Evolutionary conservation across 2,329 filamentous ascomycete species (phyloP).

Genomic region (Verticillium albo-atrum): DNA sequence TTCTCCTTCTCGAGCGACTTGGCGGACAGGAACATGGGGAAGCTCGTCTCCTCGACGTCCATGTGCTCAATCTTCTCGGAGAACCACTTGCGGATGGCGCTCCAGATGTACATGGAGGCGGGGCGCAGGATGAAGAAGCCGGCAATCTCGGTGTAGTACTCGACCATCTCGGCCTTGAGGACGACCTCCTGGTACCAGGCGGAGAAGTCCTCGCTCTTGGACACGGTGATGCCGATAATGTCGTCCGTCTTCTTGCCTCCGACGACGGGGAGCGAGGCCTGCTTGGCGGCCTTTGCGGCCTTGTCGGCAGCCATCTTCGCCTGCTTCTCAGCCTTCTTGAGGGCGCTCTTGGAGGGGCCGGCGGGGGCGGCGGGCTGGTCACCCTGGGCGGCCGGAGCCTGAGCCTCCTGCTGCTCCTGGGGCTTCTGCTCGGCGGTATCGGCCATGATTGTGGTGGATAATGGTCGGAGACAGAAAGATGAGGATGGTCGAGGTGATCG

Average conservation of each 20-base stretch:
- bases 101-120: slow-evolving; percentile 63
- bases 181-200: slow-evolving; percentile 98
- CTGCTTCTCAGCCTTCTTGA: slow-evolving; percentile 64
- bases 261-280: slow-evolving; percentile 45
- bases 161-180: slow-evolving; percentile 93
- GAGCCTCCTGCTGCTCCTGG: background rate
- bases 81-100: slow-evolving; percentile 63
- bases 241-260: slow-evolving; percentile 55
- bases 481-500: background rate
- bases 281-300: slow-evolving; percentile 58
- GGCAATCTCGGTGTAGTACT: slow-evolving; percentile 93
- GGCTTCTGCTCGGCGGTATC: slow-evolving; percentile 3
- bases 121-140: slow-evolving; percentile 92
- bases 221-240: slow-evolving; percentile 83
- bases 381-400: slow-evolving; percentile 18
- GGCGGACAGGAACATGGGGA: slow-evolving; percentile 90
- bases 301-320: slow-evolving; percentile 58
- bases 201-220: slow-evolving; percentile 82
- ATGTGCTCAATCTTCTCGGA: slow-evolving; percentile 76
- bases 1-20: slow-evolving; percentile 88
- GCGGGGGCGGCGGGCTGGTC: slow-evolving; percentile 1
- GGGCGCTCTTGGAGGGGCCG: slow-evolving; percentile 55
- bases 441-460: slow-evolving; percentile 9
- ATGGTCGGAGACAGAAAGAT: background rate
- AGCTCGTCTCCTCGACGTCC: slow-evolving; percentile 93